Evolutionary conservation across 1,139 yeast species (phyloP), one percentile per base, ranked within the genome.

Genomic region (Taphrina populina): DNA sequence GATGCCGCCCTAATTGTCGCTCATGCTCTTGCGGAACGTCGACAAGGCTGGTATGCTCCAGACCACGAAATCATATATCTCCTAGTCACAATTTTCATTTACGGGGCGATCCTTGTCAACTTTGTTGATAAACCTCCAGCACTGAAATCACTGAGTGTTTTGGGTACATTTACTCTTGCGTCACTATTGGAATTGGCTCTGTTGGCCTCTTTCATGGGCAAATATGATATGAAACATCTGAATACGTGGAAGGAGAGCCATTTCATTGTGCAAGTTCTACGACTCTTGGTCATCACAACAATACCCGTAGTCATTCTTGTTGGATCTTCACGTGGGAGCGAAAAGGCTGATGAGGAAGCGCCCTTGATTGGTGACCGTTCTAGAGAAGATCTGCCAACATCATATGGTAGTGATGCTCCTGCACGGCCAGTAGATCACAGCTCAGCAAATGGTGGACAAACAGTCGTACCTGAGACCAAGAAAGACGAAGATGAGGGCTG

Each of bases 71-170:
- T 52, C 21, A 30, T 52, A 23, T 40, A 40, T 33, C 27, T 52
- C 36, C 33, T 52, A 21, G 39, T 44, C 13, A 33, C 19, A 6
- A 30, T 41, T 35, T 52, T 52, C 35, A 33, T 52, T 36, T 40
- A 41, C 20, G 56, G 49, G 8, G 49, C 40, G 4, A 20, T 52
- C 26, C 49, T 52, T n/a, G 47, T 41, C 35, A 32, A 27, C 17
- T 27, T 52, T 7, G 56, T 41, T 33, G 56, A 40, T 24, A 41
- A 40, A 21, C 49, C 56, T 10, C 56, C 49, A 10, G 43, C 24
- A 11, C 24, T 41, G 23, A 33, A 23, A 13, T 34, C 47, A 4
- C 15, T 41, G 27, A 24, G 47, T 13, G 43, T 40, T 4, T 20
- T 41, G 30, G 56, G 56, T 4, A 41, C 39, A 1, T 52, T 40